Percentiles rank a stretch among this genome's conserved stretches.
phyloP scores from a whole-genome alignment of 2,329 filamentous ascomycete species.

The Fusarium succisae region DNA sequence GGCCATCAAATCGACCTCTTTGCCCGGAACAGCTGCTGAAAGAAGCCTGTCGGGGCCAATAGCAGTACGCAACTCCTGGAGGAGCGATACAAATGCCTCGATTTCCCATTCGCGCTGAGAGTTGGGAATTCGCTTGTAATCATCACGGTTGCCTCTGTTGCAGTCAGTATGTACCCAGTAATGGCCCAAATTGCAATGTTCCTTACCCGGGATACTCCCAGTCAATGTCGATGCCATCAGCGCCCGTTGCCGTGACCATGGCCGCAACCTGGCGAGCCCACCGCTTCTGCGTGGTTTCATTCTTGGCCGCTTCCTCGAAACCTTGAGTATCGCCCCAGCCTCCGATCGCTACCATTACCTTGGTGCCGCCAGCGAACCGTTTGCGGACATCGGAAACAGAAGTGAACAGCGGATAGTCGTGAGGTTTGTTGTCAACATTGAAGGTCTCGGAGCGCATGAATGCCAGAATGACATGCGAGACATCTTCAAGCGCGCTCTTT shows the following conservation, averaged over 20 bases:
- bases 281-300: slow-evolving; percentile 58
- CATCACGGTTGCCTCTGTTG: slow-evolving; percentile 71
- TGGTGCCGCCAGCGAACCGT: slow-evolving; percentile 62
- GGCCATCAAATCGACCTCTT: slow-evolving; percentile 72
- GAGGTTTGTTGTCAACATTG: slow-evolving; percentile 52
- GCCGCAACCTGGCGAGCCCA: slow-evolving; percentile 72
- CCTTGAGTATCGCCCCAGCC: slow-evolving; percentile 77
- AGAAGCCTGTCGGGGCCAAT: slow-evolving; percentile 68
- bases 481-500: slow-evolving; percentile 48
- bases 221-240: slow-evolving; percentile 73
- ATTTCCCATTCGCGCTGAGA: slow-evolving; percentile 68
- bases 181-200: not conserved
- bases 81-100: slow-evolving; percentile 68
- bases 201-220: slow-evolving; percentile 69
- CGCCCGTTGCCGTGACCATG: slow-evolving; percentile 69
- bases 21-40: slow-evolving; percentile 74
- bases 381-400: slow-evolving; percentile 58
- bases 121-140: slow-evolving; percentile 74
- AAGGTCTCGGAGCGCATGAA: slow-evolving; percentile 66
- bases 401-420: slow-evolving; percentile 63
- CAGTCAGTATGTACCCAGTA: not conserved
- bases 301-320: slow-evolving; percentile 66
- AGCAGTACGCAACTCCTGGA: slow-evolving; percentile 65
- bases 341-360: slow-evolving; percentile 76
- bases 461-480: slow-evolving; percentile 68